phyloP scores from a whole-genome alignment of 2,329 filamentous ascomycete species.

The Microdochium trichocladiopsis region DNA sequence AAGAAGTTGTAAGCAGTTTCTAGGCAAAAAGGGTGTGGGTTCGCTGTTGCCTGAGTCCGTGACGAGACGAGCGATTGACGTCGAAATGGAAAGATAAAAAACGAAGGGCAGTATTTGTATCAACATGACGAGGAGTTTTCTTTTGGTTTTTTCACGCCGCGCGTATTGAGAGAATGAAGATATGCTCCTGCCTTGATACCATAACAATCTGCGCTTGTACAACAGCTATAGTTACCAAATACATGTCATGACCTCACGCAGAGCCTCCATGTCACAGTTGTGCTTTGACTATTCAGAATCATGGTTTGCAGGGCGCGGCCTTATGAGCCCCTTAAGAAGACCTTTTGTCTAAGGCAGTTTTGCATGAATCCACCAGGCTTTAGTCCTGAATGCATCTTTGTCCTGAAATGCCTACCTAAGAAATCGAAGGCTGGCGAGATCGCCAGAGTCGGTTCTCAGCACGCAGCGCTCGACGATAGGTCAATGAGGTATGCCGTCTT shows the following conservation, averaged over 20 bases:
- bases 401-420: too few species aligned
- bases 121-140: conserved; percentile 1
- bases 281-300: too few species aligned
- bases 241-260: background rate
- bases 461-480: too few species aligned
- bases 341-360: too few species aligned
- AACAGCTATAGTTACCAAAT: background rate
- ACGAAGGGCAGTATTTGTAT: background rate
- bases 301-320: too few species aligned
- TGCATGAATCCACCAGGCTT: too few species aligned
- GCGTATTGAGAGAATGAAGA: background rate
- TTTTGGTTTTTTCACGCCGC: background rate
- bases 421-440: too few species aligned
- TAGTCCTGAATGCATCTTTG: too few species aligned
- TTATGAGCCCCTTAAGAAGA: too few species aligned
- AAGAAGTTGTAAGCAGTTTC: conserved; percentile 66
- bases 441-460: too few species aligned
- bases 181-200: background rate
- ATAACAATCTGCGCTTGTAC: background rate
- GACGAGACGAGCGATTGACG: background rate
- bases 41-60: background rate
- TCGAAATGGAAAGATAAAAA: background rate
- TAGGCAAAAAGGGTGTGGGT: background rate
- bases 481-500: too few species aligned
- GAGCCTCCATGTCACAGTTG: background rate